Evolutionary conservation across 2,329 filamentous ascomycete genomes (phyloP).

Genomic region (Trichoderma sp.): DNA sequence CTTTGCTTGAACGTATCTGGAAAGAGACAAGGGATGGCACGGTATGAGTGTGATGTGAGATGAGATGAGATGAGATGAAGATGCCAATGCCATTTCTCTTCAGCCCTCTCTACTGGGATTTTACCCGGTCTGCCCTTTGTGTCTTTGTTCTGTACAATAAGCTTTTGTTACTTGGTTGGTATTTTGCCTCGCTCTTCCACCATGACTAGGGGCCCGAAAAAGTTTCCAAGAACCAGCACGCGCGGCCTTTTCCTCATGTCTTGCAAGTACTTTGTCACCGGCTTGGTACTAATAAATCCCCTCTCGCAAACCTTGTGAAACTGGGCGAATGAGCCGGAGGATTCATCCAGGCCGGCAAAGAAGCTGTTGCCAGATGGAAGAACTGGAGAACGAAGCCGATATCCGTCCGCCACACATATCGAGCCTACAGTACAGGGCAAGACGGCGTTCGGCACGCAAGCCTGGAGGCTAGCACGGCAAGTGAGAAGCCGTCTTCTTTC

Average conservation of each 20-base stretch:
- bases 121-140: background rate
- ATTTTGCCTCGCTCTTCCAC: background rate
- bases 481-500: background rate
- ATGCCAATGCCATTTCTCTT: background rate
- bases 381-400: slow-evolving; percentile 1
- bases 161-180: background rate
- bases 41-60: background rate
- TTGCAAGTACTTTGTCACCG: background rate
- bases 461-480: slow-evolving; percentile 12
- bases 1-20: background rate
- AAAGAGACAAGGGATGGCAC: background rate
- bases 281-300: background rate
- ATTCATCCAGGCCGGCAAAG: slow-evolving; percentile 3
- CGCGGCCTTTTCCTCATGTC: background rate
- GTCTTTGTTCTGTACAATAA: background rate
- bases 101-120: background rate
- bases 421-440: background rate
- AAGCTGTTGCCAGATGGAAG: background rate
- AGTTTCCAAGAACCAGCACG: background rate
- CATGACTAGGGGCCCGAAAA: background rate
- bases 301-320: slow-evolving; percentile 1
- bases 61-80: slow-evolving; percentile 10
- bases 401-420: background rate
- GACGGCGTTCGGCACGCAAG: slow-evolving; percentile 12
- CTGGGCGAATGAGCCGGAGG: background rate